Conservation (phyloP, 495 filamentous ascomycete genomes). For the Lichenothelia convexa region DNA sequence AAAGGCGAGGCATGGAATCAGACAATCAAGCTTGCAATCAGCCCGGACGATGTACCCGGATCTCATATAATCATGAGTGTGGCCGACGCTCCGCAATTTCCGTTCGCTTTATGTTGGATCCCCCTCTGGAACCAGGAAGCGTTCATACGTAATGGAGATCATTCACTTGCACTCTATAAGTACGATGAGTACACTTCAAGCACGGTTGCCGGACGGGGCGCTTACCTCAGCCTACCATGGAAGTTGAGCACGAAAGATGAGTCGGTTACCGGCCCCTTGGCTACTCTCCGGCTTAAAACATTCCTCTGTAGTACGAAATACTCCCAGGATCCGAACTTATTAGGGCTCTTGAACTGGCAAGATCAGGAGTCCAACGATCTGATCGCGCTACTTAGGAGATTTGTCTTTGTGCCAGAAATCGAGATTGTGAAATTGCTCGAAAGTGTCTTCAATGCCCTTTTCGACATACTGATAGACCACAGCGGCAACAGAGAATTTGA, state of each 20-base stretch:
- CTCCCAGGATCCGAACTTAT: constrained; percentile 77
- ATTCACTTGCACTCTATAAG: constrained; percentile 66
- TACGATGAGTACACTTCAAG: constrained; percentile 53
- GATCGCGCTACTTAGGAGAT: constrained; percentile 52
- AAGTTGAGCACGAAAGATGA: constrained; percentile 54
- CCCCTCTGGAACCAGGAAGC: constrained; percentile 86
- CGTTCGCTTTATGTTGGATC: constrained; percentile 82
- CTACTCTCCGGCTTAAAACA: constrained; percentile 60
- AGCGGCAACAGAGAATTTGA: constrained; percentile 80
- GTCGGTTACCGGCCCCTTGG: constrained; percentile 44
- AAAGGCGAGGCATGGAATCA: constrained; percentile 70
- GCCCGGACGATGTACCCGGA: constrained; percentile 59
- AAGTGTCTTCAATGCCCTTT: constrained; percentile 83
- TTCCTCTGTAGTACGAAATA: constrained; percentile 92
- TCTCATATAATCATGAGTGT: constrained; percentile 82
- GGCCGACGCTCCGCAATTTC: constrained; percentile 63
- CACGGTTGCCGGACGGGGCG: constrained; percentile 51
- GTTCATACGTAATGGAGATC: constrained; percentile 73
- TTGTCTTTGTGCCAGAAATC: constrained; percentile 90
- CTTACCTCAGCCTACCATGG: constrained; percentile 74
- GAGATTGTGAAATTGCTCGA: constrained; percentile 87
- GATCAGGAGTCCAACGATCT: constrained; percentile 51
- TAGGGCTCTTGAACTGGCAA: constrained; percentile 74
- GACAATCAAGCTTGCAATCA: constrained; percentile 66
- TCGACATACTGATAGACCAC: constrained; percentile 76